A percentile compares a stretch with the other conserved stretches of the same genome.
Evolutionary conservation across 768 basidiomycete species (phyloP).

Genomic region (Austroboletus eburneus): DNA sequence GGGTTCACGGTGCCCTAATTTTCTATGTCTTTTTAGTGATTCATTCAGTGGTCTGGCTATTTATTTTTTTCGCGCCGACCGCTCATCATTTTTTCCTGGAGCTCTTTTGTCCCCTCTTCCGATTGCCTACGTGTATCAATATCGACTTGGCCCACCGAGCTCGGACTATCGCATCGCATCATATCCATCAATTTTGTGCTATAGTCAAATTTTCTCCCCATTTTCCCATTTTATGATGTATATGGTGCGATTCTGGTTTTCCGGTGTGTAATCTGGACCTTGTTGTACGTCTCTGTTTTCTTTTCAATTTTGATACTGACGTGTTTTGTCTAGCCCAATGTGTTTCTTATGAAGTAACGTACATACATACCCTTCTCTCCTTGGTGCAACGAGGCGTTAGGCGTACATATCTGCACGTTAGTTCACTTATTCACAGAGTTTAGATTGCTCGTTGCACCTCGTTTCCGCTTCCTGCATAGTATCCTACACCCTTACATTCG

Average conservation of each 20-base stretch:
- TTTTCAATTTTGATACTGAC: slow-evolving; percentile 8
- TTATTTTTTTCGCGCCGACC: slow-evolving; percentile 13
- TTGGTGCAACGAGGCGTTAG: slow-evolving; percentile 19
- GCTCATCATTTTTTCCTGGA: background rate
- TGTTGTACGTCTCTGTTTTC: slow-evolving; percentile 14
- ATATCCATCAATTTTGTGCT: slow-evolving; percentile 26
- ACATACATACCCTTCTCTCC: slow-evolving; percentile 25
- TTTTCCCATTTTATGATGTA: slow-evolving; percentile 17
- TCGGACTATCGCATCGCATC: slow-evolving; percentile 34
- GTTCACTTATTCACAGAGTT: slow-evolving; percentile 4
- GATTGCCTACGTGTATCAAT: slow-evolving; percentile 28
- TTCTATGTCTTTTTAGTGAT: slow-evolving; percentile 28
- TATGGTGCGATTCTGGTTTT: slow-evolving; percentile 33
- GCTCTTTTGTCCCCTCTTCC: background rate
- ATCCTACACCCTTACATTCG: slow-evolving; percentile 20
- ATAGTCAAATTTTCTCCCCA: slow-evolving; percentile 10
- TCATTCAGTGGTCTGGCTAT: slow-evolving; percentile 16
- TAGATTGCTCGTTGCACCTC: slow-evolving; percentile 24
- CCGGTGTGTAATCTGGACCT: slow-evolving; percentile 27
- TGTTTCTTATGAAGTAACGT: slow-evolving; percentile 25
- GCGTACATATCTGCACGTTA: slow-evolving; percentile 19
- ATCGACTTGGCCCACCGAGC: slow-evolving; percentile 24
- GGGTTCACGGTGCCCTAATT: slow-evolving; percentile 23
- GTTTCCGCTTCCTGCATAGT: slow-evolving; percentile 11
- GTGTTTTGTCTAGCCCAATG: slow-evolving; percentile 12